phyloP scores from a whole-genome alignment of 441 rosid genomes.

The Mallotus repandus region DNA sequence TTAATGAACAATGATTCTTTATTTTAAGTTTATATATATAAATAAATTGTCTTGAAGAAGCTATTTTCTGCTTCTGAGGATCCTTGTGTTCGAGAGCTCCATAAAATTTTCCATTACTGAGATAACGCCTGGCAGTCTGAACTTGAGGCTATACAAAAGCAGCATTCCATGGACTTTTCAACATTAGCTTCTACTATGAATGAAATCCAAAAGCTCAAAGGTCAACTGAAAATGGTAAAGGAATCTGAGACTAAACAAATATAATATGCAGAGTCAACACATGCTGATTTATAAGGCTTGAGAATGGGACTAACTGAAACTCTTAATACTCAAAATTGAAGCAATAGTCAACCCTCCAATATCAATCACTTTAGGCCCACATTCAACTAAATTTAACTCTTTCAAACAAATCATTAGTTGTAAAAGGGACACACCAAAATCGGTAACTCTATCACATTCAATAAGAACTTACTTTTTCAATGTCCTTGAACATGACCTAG shows the following conservation, averaged over 20 bases:
- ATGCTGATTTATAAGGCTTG: conserved; percentile 56
- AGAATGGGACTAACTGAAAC: conserved; percentile 71
- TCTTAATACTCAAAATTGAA: conserved; percentile 32
- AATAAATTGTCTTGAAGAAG: no score
- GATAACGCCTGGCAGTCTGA: conserved; percentile 95
- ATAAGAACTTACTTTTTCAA: no score
- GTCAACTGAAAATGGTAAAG: conserved; percentile 58
- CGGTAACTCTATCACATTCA: no score
- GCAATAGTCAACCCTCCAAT: conserved; percentile 35
- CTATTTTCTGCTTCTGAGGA: conserved; percentile 73
- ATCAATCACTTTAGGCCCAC: conserved; percentile 49
- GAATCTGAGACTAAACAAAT: conserved; percentile 60
- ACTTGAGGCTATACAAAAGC: conserved; percentile 90
- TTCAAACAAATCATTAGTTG: conserved; percentile 37
- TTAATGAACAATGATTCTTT: no score
- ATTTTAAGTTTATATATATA: no score
- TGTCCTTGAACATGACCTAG: no score
- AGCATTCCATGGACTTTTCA: conserved; percentile 73
- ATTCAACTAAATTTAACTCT: conserved; percentile 45
- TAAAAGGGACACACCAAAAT: no score
- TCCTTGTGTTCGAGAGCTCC: conserved; percentile 69
- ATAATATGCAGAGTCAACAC: conserved; percentile 53
- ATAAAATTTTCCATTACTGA: conserved; percentile 74
- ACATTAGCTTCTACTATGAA: conserved; percentile 73
- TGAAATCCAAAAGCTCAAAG: conserved; percentile 85